Percentiles rank a stretch among this genome's conserved stretches.
Conservation (phyloP, 2,329 filamentous ascomycete genomes). For the Botrytis medusae region DNA sequence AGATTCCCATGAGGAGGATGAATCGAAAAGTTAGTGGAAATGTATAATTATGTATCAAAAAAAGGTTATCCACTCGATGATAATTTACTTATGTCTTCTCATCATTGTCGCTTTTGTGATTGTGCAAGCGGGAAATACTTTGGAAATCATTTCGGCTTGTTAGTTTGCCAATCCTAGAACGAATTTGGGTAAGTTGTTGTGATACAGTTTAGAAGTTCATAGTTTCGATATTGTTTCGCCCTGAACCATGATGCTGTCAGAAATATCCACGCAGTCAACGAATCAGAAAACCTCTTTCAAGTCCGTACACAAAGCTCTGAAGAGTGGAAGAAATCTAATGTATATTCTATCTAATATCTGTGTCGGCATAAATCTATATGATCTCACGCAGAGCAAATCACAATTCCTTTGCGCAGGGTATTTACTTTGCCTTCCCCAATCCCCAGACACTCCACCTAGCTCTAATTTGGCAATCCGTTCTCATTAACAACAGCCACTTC, state of each 20-base stretch:
- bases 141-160: not conserved
- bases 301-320: not conserved
- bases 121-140: not conserved
- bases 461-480: conserved; percentile 22
- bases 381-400: not conserved
- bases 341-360: not conserved
- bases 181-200: not conserved
- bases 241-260: too few relatives aligned
- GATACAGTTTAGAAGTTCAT: not conserved
- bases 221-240: not conserved
- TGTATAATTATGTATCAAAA: not conserved
- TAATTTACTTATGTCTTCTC: too few relatives aligned
- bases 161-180: not conserved
- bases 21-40: not conserved
- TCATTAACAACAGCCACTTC: conserved; percentile 27
- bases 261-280: too few relatives aligned
- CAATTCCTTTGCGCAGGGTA: not conserved
- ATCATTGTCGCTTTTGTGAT: not conserved
- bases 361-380: not conserved
- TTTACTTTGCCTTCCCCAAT: not conserved
- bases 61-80: conserved; percentile 1
- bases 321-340: not conserved
- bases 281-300: too few relatives aligned
- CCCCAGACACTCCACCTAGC: not conserved
- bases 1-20: not conserved